Evolutionary conservation across 2,329 filamentous ascomycete genomes (phyloP), one percentile per base, ranked within the genome.

Genomic region (Epichloe glyceriae): DNA sequence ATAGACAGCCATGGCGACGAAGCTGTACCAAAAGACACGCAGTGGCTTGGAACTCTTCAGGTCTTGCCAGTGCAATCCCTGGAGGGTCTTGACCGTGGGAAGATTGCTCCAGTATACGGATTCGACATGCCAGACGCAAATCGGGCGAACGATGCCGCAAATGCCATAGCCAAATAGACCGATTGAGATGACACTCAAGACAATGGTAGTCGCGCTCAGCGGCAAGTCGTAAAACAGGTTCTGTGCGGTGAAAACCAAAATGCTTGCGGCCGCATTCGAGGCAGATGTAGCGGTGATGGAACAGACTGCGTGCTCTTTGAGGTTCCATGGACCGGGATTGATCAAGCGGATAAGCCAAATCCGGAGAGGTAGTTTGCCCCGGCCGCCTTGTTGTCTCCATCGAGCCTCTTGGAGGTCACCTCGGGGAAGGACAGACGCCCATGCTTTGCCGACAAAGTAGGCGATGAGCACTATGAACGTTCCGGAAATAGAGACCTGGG

Each of bases 401-500:
- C 66, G 61, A 26, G 70, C 67, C 51, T 75, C 69, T 4, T 68
- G 61, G n/a, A 60, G 61, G 48, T 80, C 76, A 12, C 75, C 76
- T 5, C 76, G 74, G 1, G 77, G 52, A 35, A 53, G 48, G 4
- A 53, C 14, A 1, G 52, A 48, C 1, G 61, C 59, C 62, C 61
- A 64, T 4, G 57, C 62, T n/a, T 64, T 74, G 8, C 77, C 77
- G 2, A 72, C 47, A 46, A 79, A 78, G 61, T 79, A 79, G 12
- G 73, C 72, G 44, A 80, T 76, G 40, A 80, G 69, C 5, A 78
- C 75, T 48, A 79, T 76, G 50, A 79, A 79, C 0, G 74, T 78
- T 38, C 75, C 74, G 15, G 68, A 67, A 17, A 79, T 73, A 3
- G 65, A 67, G 37, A 74, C 59, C 1, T 38, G 3, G 0, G 75